These are phyloP conservation scores for Nicotiana knightiana DNA, from an alignment of 257 asterid species.

Conservation along the genomic window DNA sequence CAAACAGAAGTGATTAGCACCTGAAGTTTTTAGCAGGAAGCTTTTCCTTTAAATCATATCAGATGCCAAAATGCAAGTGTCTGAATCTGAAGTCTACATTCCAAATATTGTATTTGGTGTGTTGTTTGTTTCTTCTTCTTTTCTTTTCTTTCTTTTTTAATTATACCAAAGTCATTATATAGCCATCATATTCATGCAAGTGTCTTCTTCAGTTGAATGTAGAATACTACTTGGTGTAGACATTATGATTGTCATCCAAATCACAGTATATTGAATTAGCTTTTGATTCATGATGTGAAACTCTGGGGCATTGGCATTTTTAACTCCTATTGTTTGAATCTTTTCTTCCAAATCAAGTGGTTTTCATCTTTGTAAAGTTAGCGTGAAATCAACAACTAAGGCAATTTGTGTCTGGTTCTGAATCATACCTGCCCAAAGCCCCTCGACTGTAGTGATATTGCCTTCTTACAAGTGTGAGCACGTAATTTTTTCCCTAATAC, in stretches of 20 bases:
- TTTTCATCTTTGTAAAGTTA: not conserved
- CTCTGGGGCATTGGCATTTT: not conserved
- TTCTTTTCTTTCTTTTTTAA: not conserved
- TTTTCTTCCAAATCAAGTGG: not conserved
- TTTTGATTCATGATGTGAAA: not conserved
- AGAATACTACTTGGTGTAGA: not conserved
- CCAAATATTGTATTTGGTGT: not conserved
- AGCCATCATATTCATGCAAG: not conserved
- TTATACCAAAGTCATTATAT: not conserved
- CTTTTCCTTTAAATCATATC: not conserved
- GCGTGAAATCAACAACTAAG: not conserved
- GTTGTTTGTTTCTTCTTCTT: not conserved
- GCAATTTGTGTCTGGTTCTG: not conserved
- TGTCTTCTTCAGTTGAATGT: not conserved
- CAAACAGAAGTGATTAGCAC: constrained; percentile 32
- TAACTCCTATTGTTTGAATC: not conserved
- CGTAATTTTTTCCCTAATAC: too few species aligned
- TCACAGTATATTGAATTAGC: not conserved
- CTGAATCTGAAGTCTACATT: not conserved
- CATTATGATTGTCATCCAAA: not conserved
- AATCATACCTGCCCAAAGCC: not conserved
- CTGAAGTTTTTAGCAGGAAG: not conserved
- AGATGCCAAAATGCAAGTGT: not conserved
- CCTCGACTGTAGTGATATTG: not conserved
- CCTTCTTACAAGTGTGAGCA: not conserved